phyloP scores from a whole-genome alignment of 768 basidiomycete genomes.

The Boletus reticuloceps region DNA sequence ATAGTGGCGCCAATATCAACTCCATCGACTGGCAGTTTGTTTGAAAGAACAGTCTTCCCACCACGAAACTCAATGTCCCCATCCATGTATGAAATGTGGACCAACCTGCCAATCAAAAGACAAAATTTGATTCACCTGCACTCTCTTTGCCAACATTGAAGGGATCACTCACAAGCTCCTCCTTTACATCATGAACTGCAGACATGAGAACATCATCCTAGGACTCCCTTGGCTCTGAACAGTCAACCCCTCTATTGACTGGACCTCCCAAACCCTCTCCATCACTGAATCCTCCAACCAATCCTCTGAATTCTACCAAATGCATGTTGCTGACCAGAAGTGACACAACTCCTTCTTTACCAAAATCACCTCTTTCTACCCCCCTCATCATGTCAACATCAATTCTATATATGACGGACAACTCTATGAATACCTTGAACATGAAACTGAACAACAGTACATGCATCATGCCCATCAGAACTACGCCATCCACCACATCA shows the following conservation, averaged over 20 bases:
- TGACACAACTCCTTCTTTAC: not conserved
- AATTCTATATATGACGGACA: too few relatives aligned
- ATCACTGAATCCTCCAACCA: not conserved
- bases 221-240: not conserved
- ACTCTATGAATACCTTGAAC: too few relatives aligned
- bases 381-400: too few relatives aligned
- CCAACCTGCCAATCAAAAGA: not conserved
- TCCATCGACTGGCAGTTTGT: too few relatives aligned
- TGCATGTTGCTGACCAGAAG: not conserved
- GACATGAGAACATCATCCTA: not conserved
- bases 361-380: too few relatives aligned
- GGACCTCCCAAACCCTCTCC: not conserved
- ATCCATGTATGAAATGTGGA: too few relatives aligned
- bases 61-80: too few relatives aligned
- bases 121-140: not conserved
- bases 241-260: not conserved
- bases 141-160: not conserved
- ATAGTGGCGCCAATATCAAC: too few relatives aligned
- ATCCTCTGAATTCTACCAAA: not conserved
- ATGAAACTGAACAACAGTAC: not conserved
- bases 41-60: too few relatives aligned
- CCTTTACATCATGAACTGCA: not conserved
- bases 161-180: not conserved
- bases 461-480: too few relatives aligned
- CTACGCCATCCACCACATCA: too few relatives aligned